Percentiles rank a stretch among this genome's conserved stretches.
These are phyloP conservation scores for Fusarium sp. DNA, from an alignment of 2,329 filamentous ascomycete species.

Conservation along the genomic window DNA sequence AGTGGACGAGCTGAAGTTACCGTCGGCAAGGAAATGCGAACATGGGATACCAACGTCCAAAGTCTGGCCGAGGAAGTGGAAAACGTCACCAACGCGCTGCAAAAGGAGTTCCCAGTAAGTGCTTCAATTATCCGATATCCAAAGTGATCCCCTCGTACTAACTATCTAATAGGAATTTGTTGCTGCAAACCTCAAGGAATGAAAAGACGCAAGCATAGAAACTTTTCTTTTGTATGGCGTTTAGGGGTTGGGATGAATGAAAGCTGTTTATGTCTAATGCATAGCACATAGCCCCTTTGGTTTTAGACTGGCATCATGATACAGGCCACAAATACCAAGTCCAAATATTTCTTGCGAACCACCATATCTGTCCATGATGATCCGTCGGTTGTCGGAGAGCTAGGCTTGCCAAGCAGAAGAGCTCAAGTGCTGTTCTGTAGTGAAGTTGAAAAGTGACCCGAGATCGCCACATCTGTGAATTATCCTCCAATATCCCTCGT, in stretches of 20 bases:
- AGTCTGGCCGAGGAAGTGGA: slow-evolving; percentile 90
- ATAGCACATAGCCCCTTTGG: slow-evolving; percentile 34
- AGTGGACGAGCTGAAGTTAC: slow-evolving; percentile 73
- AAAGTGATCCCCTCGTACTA: slow-evolving; percentile 7
- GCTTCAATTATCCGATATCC: background rate
- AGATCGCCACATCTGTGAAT: slow-evolving; percentile 1
- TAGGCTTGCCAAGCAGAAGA: background rate
- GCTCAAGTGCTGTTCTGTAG: background rate
- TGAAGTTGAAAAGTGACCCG: slow-evolving; percentile 4
- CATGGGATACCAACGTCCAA: slow-evolving; percentile 92
- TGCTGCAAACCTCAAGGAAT: slow-evolving; percentile 61
- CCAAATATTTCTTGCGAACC: slow-evolving; percentile 57
- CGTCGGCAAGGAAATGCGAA: slow-evolving; percentile 77
- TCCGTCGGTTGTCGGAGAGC: background rate
- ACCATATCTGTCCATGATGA: background rate
- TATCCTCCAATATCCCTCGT: background rate
- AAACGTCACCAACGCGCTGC: slow-evolving; percentile 82
- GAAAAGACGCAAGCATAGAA: slow-evolving; percentile 30
- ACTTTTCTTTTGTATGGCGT: slow-evolving; percentile 41
- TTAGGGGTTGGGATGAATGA: slow-evolving; percentile 34
- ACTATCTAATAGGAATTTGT: slow-evolving; percentile 63
- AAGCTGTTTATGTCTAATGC: slow-evolving; percentile 32
- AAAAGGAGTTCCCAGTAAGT: slow-evolving; percentile 79
- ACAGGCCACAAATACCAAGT: slow-evolving; percentile 50
- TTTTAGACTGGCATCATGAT: slow-evolving; percentile 34